Percentiles rank a stretch among this genome's conserved stretches.
Conservation (phyloP, 768 basidiomycete species). For the Termitomyces sp. region DNA sequence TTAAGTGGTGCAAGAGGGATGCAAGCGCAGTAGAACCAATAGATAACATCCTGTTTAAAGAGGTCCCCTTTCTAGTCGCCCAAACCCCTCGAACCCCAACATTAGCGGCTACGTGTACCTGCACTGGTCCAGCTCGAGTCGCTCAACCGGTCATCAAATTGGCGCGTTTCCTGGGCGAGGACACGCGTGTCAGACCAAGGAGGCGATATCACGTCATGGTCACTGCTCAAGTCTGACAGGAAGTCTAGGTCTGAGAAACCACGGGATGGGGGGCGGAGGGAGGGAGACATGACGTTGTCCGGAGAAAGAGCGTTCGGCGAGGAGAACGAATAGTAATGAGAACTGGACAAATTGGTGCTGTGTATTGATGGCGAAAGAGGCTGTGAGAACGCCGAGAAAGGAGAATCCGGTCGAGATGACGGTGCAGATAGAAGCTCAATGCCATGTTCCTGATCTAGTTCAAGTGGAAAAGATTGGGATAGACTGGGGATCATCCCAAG, state of each 20-base stretch:
- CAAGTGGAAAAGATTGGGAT: slow-evolving; percentile 37
- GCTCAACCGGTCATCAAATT: slow-evolving; percentile 7
- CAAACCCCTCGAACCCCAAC: background rate
- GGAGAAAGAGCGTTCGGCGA: slow-evolving; percentile 9
- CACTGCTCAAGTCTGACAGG: slow-evolving; percentile 14
- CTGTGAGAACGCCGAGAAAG: slow-evolving; percentile 26
- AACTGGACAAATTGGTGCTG: slow-evolving; percentile 2
- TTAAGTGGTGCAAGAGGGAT: background rate
- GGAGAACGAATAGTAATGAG: slow-evolving; percentile 15
- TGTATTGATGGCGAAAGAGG: slow-evolving; percentile 9
- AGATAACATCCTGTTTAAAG: background rate
- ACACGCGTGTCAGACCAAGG: slow-evolving; percentile 5
- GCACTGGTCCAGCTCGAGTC: slow-evolving; percentile 19
- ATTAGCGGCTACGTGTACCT: slow-evolving; percentile 8
- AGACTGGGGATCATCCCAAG: slow-evolving; percentile 28
- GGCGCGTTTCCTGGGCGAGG: slow-evolving; percentile 1
- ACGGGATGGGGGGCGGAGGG: slow-evolving; percentile 9
- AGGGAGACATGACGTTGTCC: slow-evolving; percentile 1
- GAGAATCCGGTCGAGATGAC: slow-evolving; percentile 34
- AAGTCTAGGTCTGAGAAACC: slow-evolving; percentile 16
- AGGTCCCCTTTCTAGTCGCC: background rate
- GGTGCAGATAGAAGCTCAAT: slow-evolving; percentile 39
- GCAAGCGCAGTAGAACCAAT: background rate
- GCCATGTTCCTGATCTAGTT: slow-evolving; percentile 36
- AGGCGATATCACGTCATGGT: slow-evolving; percentile 12